Evolutionary conservation across 371 early-diverging fungal species (phyloP), one percentile per base, ranked within the genome.

Genomic region (Umbelopsis sp.): DNA sequence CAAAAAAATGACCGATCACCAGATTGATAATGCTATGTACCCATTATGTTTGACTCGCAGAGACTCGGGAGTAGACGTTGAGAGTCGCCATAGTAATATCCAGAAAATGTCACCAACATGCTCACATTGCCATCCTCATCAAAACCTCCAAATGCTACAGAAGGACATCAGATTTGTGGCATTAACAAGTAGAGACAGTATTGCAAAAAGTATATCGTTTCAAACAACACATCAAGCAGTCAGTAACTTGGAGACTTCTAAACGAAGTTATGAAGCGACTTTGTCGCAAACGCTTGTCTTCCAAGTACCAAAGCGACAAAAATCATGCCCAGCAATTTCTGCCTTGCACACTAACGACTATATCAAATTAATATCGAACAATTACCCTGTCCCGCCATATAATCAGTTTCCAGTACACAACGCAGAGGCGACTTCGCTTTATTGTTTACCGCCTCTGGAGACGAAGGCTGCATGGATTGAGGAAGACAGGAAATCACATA

Each of bases 291-390:
- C 57, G 18, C 57, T 57, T 12, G 57, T 57, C 18, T 35, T 57
- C 35, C 57, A 57, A 35, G 57, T 57, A 14, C 57, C 57, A 16
- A 57, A 57, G 12, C 57, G 57, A 4, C 57, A 57, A 35, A 57
- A 57, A 29, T 57, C 57, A 32, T 57, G 57, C 35, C 57, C 57
- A 32, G 57, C 57, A 14, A 57, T 57, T 25, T 57, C 57, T 35
- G 57, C 57, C 4, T 29, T 57, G 18, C 16, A 35, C n/a, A 18
- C 18, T 4, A 18, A 35, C 9, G 18, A 35, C 5, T 35, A 57
- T 16, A 18, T 11, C 22, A 29, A 57, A 5, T 16, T 57, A 35
- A 6, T 35, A 35, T n/a, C 29, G 16, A 11, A 10, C 29, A 35
- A 35, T 5, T 29, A 29, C 3, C 18, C 8, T 14, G 32, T 32